Percentiles rank a stretch among this genome's conserved stretches.
phyloP scores from a whole-genome alignment of 306 rosid species.

The Acacia crassicarpa region DNA sequence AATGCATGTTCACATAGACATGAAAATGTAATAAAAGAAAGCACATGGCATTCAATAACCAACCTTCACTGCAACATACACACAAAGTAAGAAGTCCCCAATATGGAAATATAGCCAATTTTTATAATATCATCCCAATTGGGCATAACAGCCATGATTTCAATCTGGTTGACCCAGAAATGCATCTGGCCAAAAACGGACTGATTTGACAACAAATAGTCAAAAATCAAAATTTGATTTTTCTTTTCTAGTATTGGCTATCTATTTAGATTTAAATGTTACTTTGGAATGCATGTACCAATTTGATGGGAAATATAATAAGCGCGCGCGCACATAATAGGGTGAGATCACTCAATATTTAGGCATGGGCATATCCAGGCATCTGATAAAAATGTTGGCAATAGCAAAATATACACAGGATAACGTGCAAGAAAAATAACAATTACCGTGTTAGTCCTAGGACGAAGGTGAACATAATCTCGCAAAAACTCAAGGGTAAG shows the following conservation, averaged over 20 bases:
- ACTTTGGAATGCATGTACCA: neutral
- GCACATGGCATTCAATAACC: neutral
- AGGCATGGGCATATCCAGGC: neutral
- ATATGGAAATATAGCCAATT: neutral
- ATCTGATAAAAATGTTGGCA: neutral
- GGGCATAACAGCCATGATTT: neutral
- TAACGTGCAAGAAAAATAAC: neutral
- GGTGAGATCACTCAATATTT: neutral
- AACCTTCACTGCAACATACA: neutral
- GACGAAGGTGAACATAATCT: slow-evolving; percentile 84
- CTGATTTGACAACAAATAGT: neutral
- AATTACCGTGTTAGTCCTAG: slow-evolving; percentile 82
- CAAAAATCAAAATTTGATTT: neutral
- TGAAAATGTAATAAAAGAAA: neutral
- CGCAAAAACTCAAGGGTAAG: slow-evolving; percentile 81
- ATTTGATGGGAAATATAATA: neutral
- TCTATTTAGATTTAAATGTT: neutral
- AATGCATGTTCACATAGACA: neutral
- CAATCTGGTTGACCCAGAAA: neutral
- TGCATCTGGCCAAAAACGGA: neutral
- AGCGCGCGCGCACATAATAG: neutral
- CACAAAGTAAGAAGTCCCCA: neutral
- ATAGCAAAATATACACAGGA: neutral
- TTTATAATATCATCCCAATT: neutral
- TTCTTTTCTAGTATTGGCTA: neutral